These are phyloP conservation scores for Heterobasidion annosum DNA, from an alignment of 1,284 basidiomycete species.

Conservation along the genomic window DNA sequence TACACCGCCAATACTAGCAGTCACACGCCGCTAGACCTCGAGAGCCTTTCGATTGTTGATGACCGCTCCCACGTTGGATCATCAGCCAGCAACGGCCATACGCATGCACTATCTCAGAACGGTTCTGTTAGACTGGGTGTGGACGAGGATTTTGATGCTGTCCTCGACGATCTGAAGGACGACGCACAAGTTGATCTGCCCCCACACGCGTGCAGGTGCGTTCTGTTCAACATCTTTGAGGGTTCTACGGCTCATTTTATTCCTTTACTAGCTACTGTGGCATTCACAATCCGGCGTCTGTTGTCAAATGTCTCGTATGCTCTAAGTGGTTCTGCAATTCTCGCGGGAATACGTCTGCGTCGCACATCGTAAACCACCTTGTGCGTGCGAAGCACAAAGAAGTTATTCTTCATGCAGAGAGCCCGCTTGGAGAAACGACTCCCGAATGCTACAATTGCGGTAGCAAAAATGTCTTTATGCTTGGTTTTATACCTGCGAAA, in stretches of 20 bases:
- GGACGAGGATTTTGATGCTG: slow-evolving; percentile 82
- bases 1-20: slow-evolving; percentile 62
- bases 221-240: slow-evolving; percentile 6
- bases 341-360: slow-evolving; percentile 95
- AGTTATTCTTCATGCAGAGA: slow-evolving; percentile 92
- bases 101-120: slow-evolving; percentile 20
- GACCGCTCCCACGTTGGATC: slow-evolving; percentile 27
- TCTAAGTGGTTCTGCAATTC: slow-evolving; percentile 99
- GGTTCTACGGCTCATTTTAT: not conserved
- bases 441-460: slow-evolving; percentile 99
- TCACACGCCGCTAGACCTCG: slow-evolving; percentile 48
- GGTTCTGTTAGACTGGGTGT: slow-evolving; percentile 22
- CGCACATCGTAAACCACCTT: slow-evolving; percentile 98
- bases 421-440: slow-evolving; percentile 92
- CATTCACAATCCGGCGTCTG: slow-evolving; percentile 95
- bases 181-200: slow-evolving; percentile 79
- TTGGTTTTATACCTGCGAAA: slow-evolving; percentile 99
- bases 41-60: slow-evolving; percentile 56
- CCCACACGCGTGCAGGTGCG: slow-evolving; percentile 89
- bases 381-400: slow-evolving; percentile 99
- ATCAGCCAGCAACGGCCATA: slow-evolving; percentile 21
- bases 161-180: slow-evolving; percentile 82
- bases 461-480: slow-evolving; percentile 99
- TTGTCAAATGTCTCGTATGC: slow-evolving; percentile 95
- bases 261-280: slow-evolving; percentile 77